Conservation (phyloP, 306 rosid genomes). For the Rosa multiflora region DNA sequence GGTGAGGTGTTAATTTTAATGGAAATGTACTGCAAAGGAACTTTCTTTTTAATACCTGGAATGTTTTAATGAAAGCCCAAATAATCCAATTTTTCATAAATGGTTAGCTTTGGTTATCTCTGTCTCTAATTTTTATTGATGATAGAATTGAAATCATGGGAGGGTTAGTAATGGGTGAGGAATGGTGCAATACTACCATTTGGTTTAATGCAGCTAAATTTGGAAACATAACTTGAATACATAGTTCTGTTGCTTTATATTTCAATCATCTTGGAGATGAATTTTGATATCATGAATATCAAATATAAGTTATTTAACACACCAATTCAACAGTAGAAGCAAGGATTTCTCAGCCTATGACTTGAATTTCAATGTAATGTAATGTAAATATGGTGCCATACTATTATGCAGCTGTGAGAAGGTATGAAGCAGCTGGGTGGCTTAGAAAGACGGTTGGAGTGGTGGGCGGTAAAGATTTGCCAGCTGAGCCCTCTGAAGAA, state of each 20-base stretch:
- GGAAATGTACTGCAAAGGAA: neutral
- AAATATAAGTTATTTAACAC: neutral
- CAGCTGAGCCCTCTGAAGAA: conserved; percentile 94
- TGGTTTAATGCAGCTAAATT: neutral
- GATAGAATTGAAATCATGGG: neutral
- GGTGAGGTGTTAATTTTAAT: neutral
- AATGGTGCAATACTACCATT: neutral
- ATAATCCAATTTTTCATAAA: neutral
- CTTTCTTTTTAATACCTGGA: neutral
- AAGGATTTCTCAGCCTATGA: neutral
- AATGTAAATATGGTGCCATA: neutral
- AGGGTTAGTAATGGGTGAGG: conserved; percentile 1
- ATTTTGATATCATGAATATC: neutral
- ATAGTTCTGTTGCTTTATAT: neutral
- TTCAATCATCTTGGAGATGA: neutral
- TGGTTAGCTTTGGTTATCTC: neutral
- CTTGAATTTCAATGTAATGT: neutral
- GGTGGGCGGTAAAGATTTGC: conserved; percentile 80
- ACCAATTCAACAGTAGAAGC: neutral
- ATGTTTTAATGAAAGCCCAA: neutral
- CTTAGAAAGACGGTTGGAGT: conserved; percentile 70
- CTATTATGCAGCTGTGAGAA: conserved; percentile 63
- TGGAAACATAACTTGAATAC: neutral
- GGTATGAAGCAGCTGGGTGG: conserved; percentile 94
- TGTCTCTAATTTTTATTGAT: neutral